Base-by-base conservation (phyloP, 2,329 filamentous ascomycete species). In the Ophiostoma triangulosporum region DNA sequence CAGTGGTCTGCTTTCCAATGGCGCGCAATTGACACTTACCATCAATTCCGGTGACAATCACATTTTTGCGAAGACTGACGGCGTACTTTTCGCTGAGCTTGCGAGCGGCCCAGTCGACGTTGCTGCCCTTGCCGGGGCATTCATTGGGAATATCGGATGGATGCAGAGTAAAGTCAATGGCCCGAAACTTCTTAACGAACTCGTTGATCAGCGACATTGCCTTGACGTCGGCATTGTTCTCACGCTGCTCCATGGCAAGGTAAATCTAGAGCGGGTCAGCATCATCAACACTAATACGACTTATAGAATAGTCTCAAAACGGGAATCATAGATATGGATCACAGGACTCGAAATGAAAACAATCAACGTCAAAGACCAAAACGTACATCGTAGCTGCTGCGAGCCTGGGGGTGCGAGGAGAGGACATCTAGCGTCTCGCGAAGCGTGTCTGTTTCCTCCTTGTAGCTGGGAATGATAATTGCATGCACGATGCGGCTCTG, bases 111-210 rank as follows among this genome's bases (percentile, higher is more conserved):
- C 83, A 88, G 51, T 78, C 77, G 56, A 84, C 74, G 64, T 88
- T 88, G 69, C 83, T 87, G 58, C 84, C 84, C 63, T 88, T 88
- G 55, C 84, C 84, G 52, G 83, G 80, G 50, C 83, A 77, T 63
- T 88, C 84, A 12, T 80, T 79, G 3, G 77, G 75, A 51, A 87
- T 77, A 53, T 79, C 78, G 22, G 72, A 67, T 1, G 84, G 83
- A 61, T 88, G 84, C 12, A 85, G 66, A 3, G 82, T 86, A 63
- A 78, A 81, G 60, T 80, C 77, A 60, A 88, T 81, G 55, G 74
- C 76, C 40, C 78, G 77, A 63, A 88, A 87, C 55, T 75, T 78
- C 61, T 78, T 78, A 58, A 74, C 68, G 60, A 84, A 86, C 56
- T 77, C 75, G 48, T 77, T 73, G n/a, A 81, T 73, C 15, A 87